A percentile compares a stretch with the other conserved stretches of the same genome.
Conservation (phyloP, 768 basidiomycete genomes). For the Bullera alba region DNA sequence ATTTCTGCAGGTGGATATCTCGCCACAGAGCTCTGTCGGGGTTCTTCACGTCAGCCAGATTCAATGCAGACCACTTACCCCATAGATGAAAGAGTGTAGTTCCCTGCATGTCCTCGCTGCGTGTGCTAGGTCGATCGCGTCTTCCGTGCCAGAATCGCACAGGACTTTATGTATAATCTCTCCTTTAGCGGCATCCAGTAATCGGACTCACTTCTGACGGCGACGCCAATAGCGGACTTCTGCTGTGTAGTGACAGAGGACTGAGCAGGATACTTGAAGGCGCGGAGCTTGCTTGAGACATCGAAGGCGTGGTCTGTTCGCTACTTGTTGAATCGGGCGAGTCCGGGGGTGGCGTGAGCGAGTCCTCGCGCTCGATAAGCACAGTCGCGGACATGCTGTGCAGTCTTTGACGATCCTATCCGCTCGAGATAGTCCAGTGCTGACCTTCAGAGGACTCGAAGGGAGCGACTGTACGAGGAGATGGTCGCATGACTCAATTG, state of each 20-base stretch:
- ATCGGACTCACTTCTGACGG: constrained; percentile 23
- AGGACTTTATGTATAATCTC: constrained; percentile 39
- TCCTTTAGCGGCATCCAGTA: background rate
- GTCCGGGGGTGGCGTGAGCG: too few relatives aligned
- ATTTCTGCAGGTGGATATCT: constrained; percentile 26
- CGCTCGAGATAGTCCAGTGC: too few relatives aligned
- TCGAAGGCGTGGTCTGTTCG: too few relatives aligned
- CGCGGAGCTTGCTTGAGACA: background rate
- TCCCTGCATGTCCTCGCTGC: constrained; percentile 31
- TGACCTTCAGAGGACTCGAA: too few relatives aligned
- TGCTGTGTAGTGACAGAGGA: background rate
- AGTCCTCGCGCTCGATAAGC: too few relatives aligned
- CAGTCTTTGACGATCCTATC: too few relatives aligned
- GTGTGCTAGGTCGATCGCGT: constrained; percentile 11
- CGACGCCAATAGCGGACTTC: constrained; percentile 15
- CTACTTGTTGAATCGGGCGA: too few relatives aligned
- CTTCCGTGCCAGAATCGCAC: constrained; percentile 15
- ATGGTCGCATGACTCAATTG: too few relatives aligned
- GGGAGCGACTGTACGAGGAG: too few relatives aligned
- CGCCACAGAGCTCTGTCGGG: constrained; percentile 38
- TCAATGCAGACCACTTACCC: constrained; percentile 15
- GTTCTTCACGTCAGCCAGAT: constrained; percentile 10
- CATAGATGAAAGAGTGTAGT: constrained; percentile 34
- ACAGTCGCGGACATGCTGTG: too few relatives aligned
- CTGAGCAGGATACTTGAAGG: background rate